These are phyloP conservation scores for Colletotrichum sp. DNA, from an alignment of 2,329 filamentous ascomycete genomes.

Conservation along the genomic window DNA sequence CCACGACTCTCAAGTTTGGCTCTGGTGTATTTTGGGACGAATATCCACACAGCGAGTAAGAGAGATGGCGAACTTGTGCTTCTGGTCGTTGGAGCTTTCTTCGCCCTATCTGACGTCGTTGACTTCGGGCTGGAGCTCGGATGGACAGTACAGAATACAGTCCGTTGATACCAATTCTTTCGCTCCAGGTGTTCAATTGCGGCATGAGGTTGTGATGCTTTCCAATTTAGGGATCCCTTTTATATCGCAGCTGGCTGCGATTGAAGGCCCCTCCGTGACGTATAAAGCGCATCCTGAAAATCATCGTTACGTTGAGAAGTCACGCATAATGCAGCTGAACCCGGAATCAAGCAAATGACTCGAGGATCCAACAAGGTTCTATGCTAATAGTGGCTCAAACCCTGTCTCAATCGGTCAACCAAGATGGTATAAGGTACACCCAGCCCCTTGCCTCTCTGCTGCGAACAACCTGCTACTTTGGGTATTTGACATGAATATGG, in stretches of 20 bases:
- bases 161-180: not conserved
- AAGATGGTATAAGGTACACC: too few species aligned
- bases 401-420: too few species aligned
- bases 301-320: too few species aligned
- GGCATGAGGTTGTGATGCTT: not conserved
- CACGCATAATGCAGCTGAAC: too few species aligned
- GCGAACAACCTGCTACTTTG: too few species aligned
- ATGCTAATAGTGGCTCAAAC: too few species aligned
- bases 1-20: not conserved
- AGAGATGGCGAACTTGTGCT: not conserved
- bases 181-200: not conserved
- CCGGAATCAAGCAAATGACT: too few species aligned
- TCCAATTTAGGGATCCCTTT: not conserved
- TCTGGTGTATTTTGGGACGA: not conserved
- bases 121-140: too few species aligned
- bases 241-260: not conserved
- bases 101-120: too few species aligned
- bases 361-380: too few species aligned
- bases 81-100: too few species aligned
- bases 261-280: fast-evolving
- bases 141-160: not conserved
- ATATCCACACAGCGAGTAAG: fast-evolving
- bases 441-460: too few species aligned
- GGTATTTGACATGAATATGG: not conserved
- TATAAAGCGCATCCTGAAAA: not conserved